phyloP scores from a whole-genome alignment of 352 stramenopile species.

The Halophytophthora batemanensis region DNA sequence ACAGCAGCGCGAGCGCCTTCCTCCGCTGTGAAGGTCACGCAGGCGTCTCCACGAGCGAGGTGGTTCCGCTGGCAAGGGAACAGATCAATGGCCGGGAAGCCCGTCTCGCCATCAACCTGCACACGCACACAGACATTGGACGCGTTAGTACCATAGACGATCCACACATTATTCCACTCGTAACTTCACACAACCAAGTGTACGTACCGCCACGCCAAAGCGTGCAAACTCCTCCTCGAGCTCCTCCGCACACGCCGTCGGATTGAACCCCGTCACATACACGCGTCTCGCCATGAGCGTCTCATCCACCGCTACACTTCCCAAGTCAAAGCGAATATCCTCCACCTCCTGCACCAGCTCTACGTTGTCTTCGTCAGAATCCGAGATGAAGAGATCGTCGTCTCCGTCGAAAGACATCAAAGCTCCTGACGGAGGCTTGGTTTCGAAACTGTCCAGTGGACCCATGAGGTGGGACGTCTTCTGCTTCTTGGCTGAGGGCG shows the following conservation, averaged over 20 bases:
- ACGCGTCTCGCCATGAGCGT: slow-evolving; percentile 35
- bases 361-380: slow-evolving; percentile 47
- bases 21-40: slow-evolving; percentile 39
- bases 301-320: slow-evolving; percentile 37
- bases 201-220: slow-evolving; percentile 52
- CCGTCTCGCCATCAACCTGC: slow-evolving; percentile 42
- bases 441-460: neutral
- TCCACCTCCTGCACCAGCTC: slow-evolving; percentile 19
- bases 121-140: slow-evolving; percentile 12
- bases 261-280: slow-evolving; percentile 59
- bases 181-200: neutral
- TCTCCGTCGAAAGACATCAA: slow-evolving; percentile 32
- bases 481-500: slow-evolving; percentile 20
- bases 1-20: slow-evolving; percentile 38
- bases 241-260: slow-evolving; percentile 34
- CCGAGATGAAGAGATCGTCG: slow-evolving; percentile 40
- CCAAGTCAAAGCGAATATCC: slow-evolving; percentile 59
- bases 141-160: slow-evolving; percentile 3
- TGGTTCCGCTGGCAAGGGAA: slow-evolving; percentile 51
- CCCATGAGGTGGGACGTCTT: slow-evolving; percentile 9
- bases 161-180: neutral
- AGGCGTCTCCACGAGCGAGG: slow-evolving; percentile 48
- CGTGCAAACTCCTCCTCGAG: slow-evolving; percentile 51
- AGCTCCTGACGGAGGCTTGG: slow-evolving; percentile 5
- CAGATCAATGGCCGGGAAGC: slow-evolving; percentile 49